phyloP scores from a whole-genome alignment of 2,329 filamentous ascomycete genomes.

The Aspergillaceae sp. region DNA sequence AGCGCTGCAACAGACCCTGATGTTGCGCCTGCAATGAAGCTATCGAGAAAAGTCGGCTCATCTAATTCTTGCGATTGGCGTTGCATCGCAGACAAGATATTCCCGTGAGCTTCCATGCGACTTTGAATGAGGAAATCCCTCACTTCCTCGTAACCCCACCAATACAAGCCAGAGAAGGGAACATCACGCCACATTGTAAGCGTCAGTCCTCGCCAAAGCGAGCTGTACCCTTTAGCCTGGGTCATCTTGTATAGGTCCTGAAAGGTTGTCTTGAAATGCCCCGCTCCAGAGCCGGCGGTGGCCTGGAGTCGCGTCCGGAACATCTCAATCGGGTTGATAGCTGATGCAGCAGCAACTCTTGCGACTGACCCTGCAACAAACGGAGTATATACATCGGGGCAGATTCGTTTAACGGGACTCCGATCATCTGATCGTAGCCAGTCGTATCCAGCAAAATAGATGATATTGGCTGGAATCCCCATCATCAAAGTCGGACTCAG shows the following conservation, averaged over 20 bases:
- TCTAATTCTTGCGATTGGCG: conserved; percentile 60
- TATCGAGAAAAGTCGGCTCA: conserved; percentile 71
- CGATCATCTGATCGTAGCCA: conserved; percentile 68
- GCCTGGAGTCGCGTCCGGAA: conserved; percentile 89
- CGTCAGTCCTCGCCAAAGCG: conserved; percentile 82
- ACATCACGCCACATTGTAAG: conserved; percentile 95
- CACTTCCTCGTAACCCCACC: conserved; percentile 92
- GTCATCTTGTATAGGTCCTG: conserved; percentile 73
- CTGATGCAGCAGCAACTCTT: conserved; percentile 68
- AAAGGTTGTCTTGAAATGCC: conserved; percentile 72
- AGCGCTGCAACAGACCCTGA: conserved; percentile 81
- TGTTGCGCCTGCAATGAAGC: conserved; percentile 74
- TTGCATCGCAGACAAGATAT: conserved; percentile 8
- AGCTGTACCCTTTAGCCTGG: conserved; percentile 61
- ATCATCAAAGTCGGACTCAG: conserved; percentile 90
- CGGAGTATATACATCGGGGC: conserved; percentile 66
- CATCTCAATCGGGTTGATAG: conserved; percentile 86
- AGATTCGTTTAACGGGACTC: conserved; percentile 59
- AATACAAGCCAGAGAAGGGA: conserved; percentile 93
- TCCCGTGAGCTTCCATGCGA: conserved; percentile 42
- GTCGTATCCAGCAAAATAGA: conserved; percentile 97
- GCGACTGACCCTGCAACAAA: conserved; percentile 72
- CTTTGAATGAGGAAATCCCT: conserved; percentile 62
- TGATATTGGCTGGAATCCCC: conserved; percentile 91
- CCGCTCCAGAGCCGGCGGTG: conserved; percentile 48